These are phyloP conservation scores for Lepidium campestre DNA, from an alignment of 441 rosid species.

Conservation along the genomic window DNA sequence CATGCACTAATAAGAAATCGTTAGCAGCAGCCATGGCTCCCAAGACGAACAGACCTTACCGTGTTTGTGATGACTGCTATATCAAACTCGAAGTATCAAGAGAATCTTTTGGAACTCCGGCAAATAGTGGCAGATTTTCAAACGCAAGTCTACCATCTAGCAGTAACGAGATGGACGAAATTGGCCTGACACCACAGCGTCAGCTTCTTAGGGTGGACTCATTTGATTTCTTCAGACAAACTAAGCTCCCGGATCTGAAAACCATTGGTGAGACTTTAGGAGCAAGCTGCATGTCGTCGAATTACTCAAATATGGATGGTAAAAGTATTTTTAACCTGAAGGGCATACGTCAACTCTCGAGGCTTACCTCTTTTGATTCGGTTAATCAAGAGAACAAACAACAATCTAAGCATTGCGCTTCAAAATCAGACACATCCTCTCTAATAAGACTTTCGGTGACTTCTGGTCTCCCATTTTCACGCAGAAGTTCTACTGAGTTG, in stretches of 20 bases:
- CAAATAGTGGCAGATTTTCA: constrained; percentile 27
- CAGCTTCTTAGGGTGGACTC: constrained; percentile 38
- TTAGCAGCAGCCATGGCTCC: constrained; percentile 64
- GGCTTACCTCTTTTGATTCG: constrained; percentile 47
- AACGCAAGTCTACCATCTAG: constrained; percentile 32
- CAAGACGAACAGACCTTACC: constrained; percentile 41
- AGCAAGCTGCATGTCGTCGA: constrained; percentile 2
- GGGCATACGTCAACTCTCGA: constrained; percentile 27
- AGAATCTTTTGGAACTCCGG: constrained; percentile 28
- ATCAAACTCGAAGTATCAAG: constrained; percentile 36
- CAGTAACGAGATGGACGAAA: constrained; percentile 25
- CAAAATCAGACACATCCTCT: constrained; percentile 30
- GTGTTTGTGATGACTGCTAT: constrained; percentile 59
- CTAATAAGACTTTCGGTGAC: constrained; percentile 30
- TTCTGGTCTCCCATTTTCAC: constrained; percentile 37
- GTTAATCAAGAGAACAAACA: constrained; percentile 28
- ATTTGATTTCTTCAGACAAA: constrained; percentile 41
- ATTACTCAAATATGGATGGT: constrained; percentile 11
- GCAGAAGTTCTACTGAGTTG: constrained; percentile 31
- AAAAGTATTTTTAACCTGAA: constrained; percentile 28
- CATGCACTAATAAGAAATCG: constrained; percentile 49
- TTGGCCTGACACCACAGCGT: constrained; percentile 23
- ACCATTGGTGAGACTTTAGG: constrained; percentile 36
- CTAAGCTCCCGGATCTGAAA: constrained; percentile 22
- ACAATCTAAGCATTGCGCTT: constrained; percentile 30